These are phyloP conservation scores for Physcomitrellopsis africana DNA, from an alignment of 225 moss, liverwort and hornwort genomes.

Conservation along the genomic window DNA sequence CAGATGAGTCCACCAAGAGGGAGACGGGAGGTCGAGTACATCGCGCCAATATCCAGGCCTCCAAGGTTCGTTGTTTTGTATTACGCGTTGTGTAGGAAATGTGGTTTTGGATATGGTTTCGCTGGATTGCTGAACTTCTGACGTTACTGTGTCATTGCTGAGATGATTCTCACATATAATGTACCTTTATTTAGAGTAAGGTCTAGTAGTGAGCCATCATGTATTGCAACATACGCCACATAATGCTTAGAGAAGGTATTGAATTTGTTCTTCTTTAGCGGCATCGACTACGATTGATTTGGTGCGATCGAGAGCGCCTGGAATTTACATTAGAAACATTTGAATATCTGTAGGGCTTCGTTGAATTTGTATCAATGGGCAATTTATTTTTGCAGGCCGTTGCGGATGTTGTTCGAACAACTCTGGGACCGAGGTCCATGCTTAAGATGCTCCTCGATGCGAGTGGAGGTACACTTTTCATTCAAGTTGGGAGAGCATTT, in stretches of 20 bases:
- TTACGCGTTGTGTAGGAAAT: neutral
- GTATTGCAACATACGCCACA: neutral
- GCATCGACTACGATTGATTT: neutral
- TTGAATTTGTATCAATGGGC: neutral
- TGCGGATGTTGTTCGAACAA: constrained; percentile 92
- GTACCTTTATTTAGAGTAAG: no score
- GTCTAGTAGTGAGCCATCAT: neutral
- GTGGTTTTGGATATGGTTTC: constrained; percentile 14
- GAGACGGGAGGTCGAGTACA: constrained; percentile 87
- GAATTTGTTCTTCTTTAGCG: neutral
- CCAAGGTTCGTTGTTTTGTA: constrained; percentile 51
- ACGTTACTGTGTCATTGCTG: neutral
- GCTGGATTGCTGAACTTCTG: neutral
- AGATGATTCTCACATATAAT: neutral
- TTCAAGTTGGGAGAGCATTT: neutral
- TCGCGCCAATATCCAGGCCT: constrained; percentile 86
- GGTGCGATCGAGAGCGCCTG: constrained; percentile 10
- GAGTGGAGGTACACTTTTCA: constrained; percentile 61
- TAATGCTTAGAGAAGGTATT: neutral
- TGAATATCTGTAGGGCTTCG: neutral
- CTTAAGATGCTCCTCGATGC: constrained; percentile 97
- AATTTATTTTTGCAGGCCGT: constrained; percentile 60
- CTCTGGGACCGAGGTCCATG: constrained; percentile 91
- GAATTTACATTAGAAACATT: neutral
- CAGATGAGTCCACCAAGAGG: constrained; percentile 87